phyloP scores from a whole-genome alignment of 805 yeast genomes.

The Zygosaccharomyces bailii region DNA sequence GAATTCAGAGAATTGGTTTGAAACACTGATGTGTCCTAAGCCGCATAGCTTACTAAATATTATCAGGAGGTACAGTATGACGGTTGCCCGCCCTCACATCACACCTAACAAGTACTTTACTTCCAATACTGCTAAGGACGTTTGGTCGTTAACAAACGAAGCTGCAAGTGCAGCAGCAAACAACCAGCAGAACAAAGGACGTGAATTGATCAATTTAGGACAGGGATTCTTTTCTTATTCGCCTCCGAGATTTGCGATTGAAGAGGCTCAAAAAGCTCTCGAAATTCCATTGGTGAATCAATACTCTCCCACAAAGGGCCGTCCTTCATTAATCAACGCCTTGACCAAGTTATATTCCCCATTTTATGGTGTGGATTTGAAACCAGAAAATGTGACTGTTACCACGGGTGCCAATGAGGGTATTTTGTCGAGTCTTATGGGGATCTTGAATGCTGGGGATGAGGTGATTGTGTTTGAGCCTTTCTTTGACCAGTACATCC shows the following conservation, averaged over 20 bases:
- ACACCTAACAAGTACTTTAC: slow-evolving; percentile 50
- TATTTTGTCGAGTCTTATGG: slow-evolving; percentile 78
- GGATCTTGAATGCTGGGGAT: slow-evolving; percentile 80
- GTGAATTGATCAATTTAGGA: slow-evolving; percentile 83
- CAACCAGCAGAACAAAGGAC: slow-evolving; percentile 50
- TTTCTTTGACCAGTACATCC: slow-evolving; percentile 92
- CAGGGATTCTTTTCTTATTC: slow-evolving; percentile 96
- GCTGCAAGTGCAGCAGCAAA: slow-evolving; percentile 81
- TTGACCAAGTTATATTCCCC: slow-evolving; percentile 70
- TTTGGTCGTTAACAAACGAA: slow-evolving; percentile 93
- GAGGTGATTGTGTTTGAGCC: slow-evolving; percentile 97
- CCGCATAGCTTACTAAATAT: neutral
- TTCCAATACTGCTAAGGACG: slow-evolving; percentile 69
- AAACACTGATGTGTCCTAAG: neutral
- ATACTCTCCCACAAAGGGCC: slow-evolving; percentile 89
- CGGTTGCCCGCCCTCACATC: slow-evolving; percentile 17
- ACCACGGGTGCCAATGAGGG: slow-evolving; percentile 99
- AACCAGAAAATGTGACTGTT: slow-evolving; percentile 50
- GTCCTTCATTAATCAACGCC: slow-evolving; percentile 68
- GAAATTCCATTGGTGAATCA: slow-evolving; percentile 77
- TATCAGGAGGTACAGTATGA: slow-evolving; percentile 6
- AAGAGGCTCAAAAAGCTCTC: slow-evolving; percentile 75
- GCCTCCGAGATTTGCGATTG: slow-evolving; percentile 90
- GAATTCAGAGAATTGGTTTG: neutral
- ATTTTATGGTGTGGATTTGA: slow-evolving; percentile 52